Conservation (phyloP, 352 stramenopile genomes). For the Phytopythium delawarense region DNA sequence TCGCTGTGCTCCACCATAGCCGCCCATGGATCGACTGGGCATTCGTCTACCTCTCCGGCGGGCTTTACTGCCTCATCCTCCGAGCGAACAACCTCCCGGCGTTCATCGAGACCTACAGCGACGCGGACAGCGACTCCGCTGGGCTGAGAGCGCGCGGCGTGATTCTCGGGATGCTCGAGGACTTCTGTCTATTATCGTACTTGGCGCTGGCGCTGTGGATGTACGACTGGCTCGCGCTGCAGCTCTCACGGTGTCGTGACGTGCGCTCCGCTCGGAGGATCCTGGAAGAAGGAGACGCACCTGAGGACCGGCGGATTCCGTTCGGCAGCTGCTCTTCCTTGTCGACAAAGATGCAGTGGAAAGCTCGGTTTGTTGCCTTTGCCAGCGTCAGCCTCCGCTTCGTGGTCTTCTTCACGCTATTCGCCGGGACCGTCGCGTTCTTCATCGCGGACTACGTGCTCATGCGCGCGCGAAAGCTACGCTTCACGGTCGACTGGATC, state of each 20-base stretch:
- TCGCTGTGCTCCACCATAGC: background rate
- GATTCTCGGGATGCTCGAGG: conserved; percentile 34
- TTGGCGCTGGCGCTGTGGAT: conserved; percentile 19
- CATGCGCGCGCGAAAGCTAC: conserved; percentile 27
- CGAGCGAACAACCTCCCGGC: conserved; percentile 15
- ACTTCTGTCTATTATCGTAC: conserved; percentile 28
- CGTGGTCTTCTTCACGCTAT: conserved; percentile 22
- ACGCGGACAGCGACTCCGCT: conserved; percentile 13
- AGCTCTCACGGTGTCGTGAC: conserved; percentile 11
- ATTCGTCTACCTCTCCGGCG: conserved; percentile 20
- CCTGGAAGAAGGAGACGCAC: background rate
- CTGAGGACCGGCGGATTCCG: background rate
- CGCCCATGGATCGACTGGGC: conserved; percentile 33
- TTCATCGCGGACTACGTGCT: conserved; percentile 35
- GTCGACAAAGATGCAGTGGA: background rate
- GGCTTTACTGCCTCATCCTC: conserved; percentile 33
- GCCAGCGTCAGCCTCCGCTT: conserved; percentile 18
- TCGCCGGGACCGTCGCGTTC: conserved; percentile 16
- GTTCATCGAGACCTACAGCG: conserved; percentile 28
- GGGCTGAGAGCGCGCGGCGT: conserved; percentile 15
- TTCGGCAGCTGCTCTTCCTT: background rate
- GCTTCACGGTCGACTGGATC: conserved; percentile 47
- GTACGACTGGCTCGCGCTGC: conserved; percentile 11
- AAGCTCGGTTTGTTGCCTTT: background rate
- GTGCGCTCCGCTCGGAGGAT: background rate